Evolutionary conservation across 345 rosid species (phyloP).

Genomic region (Eucalyptus shirleyi): DNA sequence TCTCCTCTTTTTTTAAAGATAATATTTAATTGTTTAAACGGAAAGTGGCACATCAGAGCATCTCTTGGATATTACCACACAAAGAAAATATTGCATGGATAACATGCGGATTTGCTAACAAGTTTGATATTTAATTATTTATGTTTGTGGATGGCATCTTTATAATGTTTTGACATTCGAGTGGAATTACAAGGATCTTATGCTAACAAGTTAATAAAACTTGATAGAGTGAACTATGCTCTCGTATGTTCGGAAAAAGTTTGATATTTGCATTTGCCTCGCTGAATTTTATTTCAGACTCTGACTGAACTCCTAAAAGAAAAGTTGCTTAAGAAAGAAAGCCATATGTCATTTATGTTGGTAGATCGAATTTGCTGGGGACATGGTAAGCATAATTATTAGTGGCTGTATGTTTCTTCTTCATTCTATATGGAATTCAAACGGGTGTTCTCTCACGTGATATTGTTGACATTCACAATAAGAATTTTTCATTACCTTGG

Average conservation of each 20-base stretch:
- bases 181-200: neutral
- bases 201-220: neutral
- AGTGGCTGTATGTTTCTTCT: neutral
- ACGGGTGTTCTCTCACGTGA: slow-evolving; percentile 60
- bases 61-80: neutral
- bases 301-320: slow-evolving; percentile 59
- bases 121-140: neutral
- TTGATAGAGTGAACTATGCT: neutral
- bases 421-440: slow-evolving; percentile 34
- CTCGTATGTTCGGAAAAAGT: neutral
- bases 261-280: neutral
- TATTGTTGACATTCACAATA: slow-evolving; percentile 50
- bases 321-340: slow-evolving; percentile 45
- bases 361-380: slow-evolving; percentile 84
- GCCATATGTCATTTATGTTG: slow-evolving; percentile 86
- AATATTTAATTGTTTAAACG: neutral
- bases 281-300: slow-evolving; percentile 19
- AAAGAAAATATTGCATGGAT: no score
- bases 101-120: neutral
- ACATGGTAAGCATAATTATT: slow-evolving; percentile 57
- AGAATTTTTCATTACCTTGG: slow-evolving; percentile 11
- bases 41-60: neutral
- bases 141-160: neutral
- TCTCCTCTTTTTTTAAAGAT: neutral
- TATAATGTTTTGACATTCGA: neutral